phyloP scores from a whole-genome alignment of 2,329 filamentous ascomycete genomes.

The Malbranchea cinnamomea region DNA sequence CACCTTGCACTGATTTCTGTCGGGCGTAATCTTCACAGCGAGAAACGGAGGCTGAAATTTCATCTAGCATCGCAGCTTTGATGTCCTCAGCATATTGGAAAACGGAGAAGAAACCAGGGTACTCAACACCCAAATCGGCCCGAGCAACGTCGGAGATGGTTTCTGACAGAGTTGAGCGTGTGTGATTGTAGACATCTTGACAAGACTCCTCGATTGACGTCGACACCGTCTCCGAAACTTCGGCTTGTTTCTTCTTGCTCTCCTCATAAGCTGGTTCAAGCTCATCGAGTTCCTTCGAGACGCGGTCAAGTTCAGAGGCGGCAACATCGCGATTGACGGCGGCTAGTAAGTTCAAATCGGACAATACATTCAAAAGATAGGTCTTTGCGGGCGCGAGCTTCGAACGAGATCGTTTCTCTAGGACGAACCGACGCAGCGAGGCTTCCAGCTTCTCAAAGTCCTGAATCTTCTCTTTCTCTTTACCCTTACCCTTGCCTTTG shows the following conservation, averaged over 20 bases:
- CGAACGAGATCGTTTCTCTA: conserved; percentile 88
- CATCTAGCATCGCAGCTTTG: conserved; percentile 78
- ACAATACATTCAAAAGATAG: conserved; percentile 83
- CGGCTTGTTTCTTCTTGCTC: conserved; percentile 61
- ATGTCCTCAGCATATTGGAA: conserved; percentile 91
- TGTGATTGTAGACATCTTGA: conserved; percentile 72
- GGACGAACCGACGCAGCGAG: conserved; percentile 77
- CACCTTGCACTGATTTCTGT: conserved; percentile 58
- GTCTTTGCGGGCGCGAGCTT: conserved; percentile 93
- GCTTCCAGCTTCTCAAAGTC: conserved; percentile 86
- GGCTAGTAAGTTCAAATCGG: conserved; percentile 71
- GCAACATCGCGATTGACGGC: conserved; percentile 79
- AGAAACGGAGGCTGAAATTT: conserved; percentile 65
- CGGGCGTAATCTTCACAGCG: conserved; percentile 79
- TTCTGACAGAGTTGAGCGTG: conserved; percentile 56
- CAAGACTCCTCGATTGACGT: conserved; percentile 71
- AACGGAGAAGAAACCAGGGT: conserved; percentile 69
- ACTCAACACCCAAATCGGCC: conserved; percentile 64
- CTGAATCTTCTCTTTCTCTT: conserved; percentile 69
- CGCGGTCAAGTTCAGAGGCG: conserved; percentile 67
- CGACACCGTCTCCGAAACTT: conserved; percentile 71
- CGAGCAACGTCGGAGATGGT: conserved; percentile 66
- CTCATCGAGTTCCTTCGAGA: conserved; percentile 63
- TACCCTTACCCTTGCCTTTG: conserved; percentile 56
- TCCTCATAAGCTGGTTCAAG: conserved; percentile 76